Percentiles rank a stretch among this genome's conserved stretches.
Conservation (phyloP, 2,329 filamentous ascomycete species). For the Talaromyces verruculosus region DNA sequence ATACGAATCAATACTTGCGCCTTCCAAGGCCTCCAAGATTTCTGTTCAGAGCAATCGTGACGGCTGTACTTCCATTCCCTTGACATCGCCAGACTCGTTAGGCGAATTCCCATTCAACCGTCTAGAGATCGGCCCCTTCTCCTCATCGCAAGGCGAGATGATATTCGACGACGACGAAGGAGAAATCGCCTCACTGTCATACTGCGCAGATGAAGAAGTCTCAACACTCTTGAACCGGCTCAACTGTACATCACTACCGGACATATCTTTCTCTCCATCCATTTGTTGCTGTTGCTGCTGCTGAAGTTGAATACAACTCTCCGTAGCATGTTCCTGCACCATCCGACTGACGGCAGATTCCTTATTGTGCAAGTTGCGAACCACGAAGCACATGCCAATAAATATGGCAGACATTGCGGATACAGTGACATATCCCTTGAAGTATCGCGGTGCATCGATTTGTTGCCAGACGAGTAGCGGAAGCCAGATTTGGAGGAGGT, state of each 20-base stretch:
- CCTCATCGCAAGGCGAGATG: neutral
- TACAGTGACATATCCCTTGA: slow-evolving; percentile 61
- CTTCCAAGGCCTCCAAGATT: neutral
- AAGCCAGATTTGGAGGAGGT: slow-evolving; percentile 68
- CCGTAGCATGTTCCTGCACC: neutral
- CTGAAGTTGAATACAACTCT: slow-evolving; percentile 17
- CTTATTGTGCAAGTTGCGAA: slow-evolving; percentile 33
- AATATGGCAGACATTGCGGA: slow-evolving; percentile 51
- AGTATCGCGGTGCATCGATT: slow-evolving; percentile 60
- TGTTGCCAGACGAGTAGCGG: slow-evolving; percentile 67
- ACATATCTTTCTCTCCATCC: neutral
- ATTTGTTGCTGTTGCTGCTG: neutral
- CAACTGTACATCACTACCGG: neutral
- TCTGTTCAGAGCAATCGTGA: neutral
- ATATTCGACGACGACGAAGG: slow-evolving; percentile 3
- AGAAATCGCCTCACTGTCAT: neutral
- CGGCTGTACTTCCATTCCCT: neutral
- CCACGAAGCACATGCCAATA: slow-evolving; percentile 53
- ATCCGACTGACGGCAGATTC: neutral
- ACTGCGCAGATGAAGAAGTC: neutral
- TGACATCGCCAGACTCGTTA: neutral
- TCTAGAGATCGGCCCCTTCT: neutral
- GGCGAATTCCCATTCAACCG: too few relatives aligned
- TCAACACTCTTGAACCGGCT: neutral
- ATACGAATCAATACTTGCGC: neutral